Conservation (phyloP, 768 basidiomycete genomes). For the Lactarius psammicola region DNA sequence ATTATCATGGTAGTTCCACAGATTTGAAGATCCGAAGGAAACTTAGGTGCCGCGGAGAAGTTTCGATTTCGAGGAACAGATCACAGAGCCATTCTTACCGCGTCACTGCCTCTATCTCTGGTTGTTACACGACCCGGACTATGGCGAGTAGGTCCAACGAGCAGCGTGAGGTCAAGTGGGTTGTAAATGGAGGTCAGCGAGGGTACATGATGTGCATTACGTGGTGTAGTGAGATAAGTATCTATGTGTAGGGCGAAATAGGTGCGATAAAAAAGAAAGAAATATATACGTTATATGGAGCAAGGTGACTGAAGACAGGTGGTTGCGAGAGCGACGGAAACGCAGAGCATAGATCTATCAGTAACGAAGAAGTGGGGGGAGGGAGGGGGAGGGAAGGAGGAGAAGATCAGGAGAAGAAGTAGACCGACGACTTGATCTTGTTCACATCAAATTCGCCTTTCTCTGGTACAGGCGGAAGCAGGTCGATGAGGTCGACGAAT, state of each 20-base stretch:
- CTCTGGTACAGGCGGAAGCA: constrained; percentile 78
- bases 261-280: constrained; percentile 12
- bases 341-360: not conserved
- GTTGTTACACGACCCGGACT: not conserved
- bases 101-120: not conserved
- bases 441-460: constrained; percentile 86
- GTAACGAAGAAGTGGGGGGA: not conserved
- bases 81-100: not conserved
- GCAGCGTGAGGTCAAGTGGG: not conserved
- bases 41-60: not conserved
- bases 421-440: constrained; percentile 74
- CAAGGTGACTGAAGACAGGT: not conserved
- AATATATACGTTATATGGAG: not conserved
- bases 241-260: constrained; percentile 8
- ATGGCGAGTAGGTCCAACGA: not conserved
- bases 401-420: constrained; percentile 84
- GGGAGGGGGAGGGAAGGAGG: no score
- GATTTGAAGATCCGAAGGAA: not conserved
- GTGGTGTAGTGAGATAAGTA: constrained; percentile 1
- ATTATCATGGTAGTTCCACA: not conserved
- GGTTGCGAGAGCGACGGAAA: not conserved
- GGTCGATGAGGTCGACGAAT: constrained; percentile 70
- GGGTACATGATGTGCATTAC: constrained; percentile 17
- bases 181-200: not conserved
- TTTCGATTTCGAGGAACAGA: not conserved